Evolutionary conservation across 2,329 filamentous ascomycete genomes (phyloP), one percentile per base, ranked within the genome.

Genomic region (Penicillium sumatraense): DNA sequence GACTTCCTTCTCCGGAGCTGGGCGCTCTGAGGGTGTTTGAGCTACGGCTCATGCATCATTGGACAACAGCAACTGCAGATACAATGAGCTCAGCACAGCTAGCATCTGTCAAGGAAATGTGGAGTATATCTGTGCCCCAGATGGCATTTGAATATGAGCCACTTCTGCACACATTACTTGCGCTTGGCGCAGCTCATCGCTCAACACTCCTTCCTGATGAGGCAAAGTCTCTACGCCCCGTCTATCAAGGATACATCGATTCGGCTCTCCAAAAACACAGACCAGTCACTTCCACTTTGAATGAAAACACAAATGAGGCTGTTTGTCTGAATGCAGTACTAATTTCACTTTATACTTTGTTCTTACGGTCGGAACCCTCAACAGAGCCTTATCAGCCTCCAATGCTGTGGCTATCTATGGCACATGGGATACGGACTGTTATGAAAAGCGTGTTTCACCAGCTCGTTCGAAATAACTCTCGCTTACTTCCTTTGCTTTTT

Each of bases 121-220:
- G 60, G 60, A 56, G 47, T 41, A 26, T 61, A n/a, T 46, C 52
- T 21, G 58, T 61, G 7, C 60, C 60, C 11, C 47, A 61, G 24
- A 57, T 63, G 60, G 60, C 60, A 9, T 63, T 63, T 40, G 60
- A 63, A 26, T 61, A 61, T 38, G 52, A 61, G 48, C 60, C 60
- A 20, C 60, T 63, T 44, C 54, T 63, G 18, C 60, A 63, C 47
- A 61, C 60, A 20, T 38, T 63, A 35, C 54, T 63, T 33, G 60
- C 58, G 7, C 9, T 63, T 7, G 48, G 58, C 1, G 60, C 60
- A 18, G 58, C 58, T 7, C 60, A 63, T 21, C 58, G 60, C 11
- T 50, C 54, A 5, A 56, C 44, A 10, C 42, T 61, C 18, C 21
- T 55, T 4, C 60, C 60, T 4, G 33, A 53, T 3, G 53, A 63